Evolutionary conservation across 2,329 filamentous ascomycete species (phyloP), one percentile per base, ranked within the genome.

Genomic region (Arthroderma sp.): DNA sequence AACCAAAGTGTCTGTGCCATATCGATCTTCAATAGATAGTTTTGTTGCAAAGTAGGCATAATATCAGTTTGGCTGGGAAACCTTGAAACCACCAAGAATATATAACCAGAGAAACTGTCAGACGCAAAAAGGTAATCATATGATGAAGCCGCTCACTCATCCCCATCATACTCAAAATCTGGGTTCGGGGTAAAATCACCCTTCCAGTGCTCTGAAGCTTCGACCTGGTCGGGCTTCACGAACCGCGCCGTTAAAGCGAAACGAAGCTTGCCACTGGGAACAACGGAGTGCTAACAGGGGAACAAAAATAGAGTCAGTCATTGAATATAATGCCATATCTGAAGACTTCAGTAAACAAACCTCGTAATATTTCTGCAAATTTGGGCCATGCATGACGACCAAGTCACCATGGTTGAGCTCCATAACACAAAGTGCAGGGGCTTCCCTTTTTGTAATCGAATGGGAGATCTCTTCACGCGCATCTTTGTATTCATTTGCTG

Each of bases 351-450:
- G 15, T 22, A 7, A 34, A 47, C 54, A 42, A 51, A 66, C 64
- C 58, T 78, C 74, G 33, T 70, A 73, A 49, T 69, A 77, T 50
- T 68, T 68, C 54, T 78, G 75, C 8, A 78, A 56, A 2, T 61
- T 57, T 4, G 62, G 64, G 0, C 75, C 75, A 52, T 75, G 68
- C 75, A 78, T 78, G 6, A 78, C 61, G 0, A 77, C 66, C 15
- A 77, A 56, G 53, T 78, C 75, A 0, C 75, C 75, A 55, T 78
- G 75, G 10, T 66, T 61, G 5, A 79, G 59, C 1, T 64, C 60
- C 54, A 77, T 56, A 1, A 59, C 64, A 9, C 77, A 60, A 6
- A 62, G 44, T 2, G 53, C 49, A 5, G 55, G 56, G 38, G 50
- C 57, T 37, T 50, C 60, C 48, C 61, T 29, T 47, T 54, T 10